Evolutionary conservation across 129 eudicot genomes (phyloP).

Genomic region (Centaurea solstitialis): DNA sequence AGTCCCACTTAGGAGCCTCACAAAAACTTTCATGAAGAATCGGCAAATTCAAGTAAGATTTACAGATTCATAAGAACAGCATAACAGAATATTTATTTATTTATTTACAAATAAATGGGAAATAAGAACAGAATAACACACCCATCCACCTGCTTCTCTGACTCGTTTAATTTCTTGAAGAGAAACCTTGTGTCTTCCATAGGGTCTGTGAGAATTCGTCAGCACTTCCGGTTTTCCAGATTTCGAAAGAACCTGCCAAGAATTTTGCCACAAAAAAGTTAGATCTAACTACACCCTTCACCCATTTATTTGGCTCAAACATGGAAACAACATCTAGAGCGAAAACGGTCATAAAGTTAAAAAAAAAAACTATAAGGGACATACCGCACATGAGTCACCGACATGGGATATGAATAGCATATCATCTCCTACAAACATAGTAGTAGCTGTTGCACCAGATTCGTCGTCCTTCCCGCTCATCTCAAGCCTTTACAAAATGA

Average conservation of each 20-base stretch:
- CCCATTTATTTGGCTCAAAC: background rate
- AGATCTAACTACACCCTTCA: background rate
- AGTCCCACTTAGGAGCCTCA: too few relatives aligned
- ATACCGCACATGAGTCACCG: conserved; percentile 93
- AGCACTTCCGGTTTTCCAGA: conserved; percentile 88
- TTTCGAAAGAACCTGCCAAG: conserved; percentile 73
- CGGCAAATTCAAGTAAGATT: too few relatives aligned
- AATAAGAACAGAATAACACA: conserved; percentile 47
- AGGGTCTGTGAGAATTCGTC: conserved; percentile 89
- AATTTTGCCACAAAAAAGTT: background rate
- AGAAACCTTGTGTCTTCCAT: conserved; percentile 78
- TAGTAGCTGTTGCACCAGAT: conserved; percentile 96
- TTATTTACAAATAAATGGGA: conserved; percentile 8
- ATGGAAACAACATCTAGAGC: background rate
- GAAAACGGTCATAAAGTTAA: background rate
- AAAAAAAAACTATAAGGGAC: background rate
- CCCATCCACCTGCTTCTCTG: conserved; percentile 99
- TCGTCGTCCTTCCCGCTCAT: conserved; percentile 60
- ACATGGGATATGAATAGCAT: conserved; percentile 75
- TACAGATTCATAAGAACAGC: background rate
- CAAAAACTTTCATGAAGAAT: too few relatives aligned
- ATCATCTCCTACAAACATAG: conserved; percentile 61
- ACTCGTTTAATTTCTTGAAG: conserved; percentile 83
- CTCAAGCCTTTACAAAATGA: conserved; percentile 92
- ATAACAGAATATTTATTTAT: too few relatives aligned